Percentiles rank a stretch among this genome's conserved stretches.
These are phyloP conservation scores for Dendrobium nobile DNA, from an alignment of 106 monocot genomes.

Conservation along the genomic window DNA sequence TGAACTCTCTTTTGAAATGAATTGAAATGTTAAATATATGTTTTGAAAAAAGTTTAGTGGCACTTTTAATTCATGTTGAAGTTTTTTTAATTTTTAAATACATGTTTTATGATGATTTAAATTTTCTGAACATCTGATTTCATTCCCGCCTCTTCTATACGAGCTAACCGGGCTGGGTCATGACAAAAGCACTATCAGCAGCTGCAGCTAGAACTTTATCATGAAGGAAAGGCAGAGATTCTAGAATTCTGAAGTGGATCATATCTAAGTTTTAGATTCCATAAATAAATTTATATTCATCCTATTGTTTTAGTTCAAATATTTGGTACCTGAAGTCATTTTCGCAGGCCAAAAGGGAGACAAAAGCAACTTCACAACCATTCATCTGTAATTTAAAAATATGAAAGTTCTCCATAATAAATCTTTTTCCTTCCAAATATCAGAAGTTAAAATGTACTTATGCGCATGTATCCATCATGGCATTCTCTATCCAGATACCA, in stretches of 20 bases:
- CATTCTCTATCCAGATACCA: background rate
- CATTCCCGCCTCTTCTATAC: no score
- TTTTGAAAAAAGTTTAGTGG: no score
- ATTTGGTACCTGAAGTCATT: constrained; percentile 69
- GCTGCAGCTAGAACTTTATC: constrained; percentile 95
- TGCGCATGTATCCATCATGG: background rate
- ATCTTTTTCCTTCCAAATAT: background rate
- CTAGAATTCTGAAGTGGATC: constrained; percentile 55
- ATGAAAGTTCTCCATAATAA: background rate
- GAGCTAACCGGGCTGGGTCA: no score
- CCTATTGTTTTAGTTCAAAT: background rate
- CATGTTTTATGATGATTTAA: no score
- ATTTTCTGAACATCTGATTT: no score
- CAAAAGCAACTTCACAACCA: constrained; percentile 81
- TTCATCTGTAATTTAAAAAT: constrained; percentile 46
- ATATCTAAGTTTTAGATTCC: constrained; percentile 1
- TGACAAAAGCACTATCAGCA: constrained; percentile 53
- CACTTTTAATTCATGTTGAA: no score
- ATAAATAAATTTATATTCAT: background rate
- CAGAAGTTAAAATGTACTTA: background rate
- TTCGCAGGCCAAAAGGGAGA: constrained; percentile 48
- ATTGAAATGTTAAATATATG: no score
- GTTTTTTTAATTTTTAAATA: no score
- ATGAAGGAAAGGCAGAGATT: constrained; percentile 84
- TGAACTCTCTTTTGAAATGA: no score